Evolutionary conservation across 192 early-diverging fungal species (phyloP).

Genomic region (Obelidium mucronatum): DNA sequence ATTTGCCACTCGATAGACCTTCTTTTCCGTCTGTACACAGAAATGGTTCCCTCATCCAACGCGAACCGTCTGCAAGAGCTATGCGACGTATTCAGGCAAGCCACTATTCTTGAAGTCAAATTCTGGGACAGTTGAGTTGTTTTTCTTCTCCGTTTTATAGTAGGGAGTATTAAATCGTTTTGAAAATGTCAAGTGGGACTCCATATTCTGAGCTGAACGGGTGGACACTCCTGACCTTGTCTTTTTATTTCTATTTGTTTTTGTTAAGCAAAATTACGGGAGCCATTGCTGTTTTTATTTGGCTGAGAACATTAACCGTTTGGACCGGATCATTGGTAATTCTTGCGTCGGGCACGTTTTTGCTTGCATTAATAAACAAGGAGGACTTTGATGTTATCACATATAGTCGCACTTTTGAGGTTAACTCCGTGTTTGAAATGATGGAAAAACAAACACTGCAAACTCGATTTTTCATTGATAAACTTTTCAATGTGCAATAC

Average conservation of each 20-base stretch:
- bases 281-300: background rate
- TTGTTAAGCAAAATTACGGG: background rate
- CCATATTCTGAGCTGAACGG: no score
- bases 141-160: background rate
- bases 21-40: slow-evolving; percentile 58
- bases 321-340: slow-evolving; percentile 12
- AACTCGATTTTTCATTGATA: no score
- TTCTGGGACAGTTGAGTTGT: slow-evolving; percentile 69
- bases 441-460: no score
- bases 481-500: no score
- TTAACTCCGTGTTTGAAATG: no score
- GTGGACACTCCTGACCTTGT: background rate
- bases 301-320: slow-evolving; percentile 11
- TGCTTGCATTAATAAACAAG: no score
- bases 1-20: slow-evolving; percentile 30
- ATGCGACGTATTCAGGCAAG: slow-evolving; percentile 73
- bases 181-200: no score
- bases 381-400: no score
- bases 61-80: slow-evolving; percentile 63
- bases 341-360: slow-evolving; percentile 2
- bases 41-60: slow-evolving; percentile 58
- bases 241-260: background rate
- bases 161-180: no score
- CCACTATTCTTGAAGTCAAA: slow-evolving; percentile 71
- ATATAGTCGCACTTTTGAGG: no score